Evolutionary conservation across 2,329 filamentous ascomycete genomes (phyloP).

Genomic region (Hymenoscyphus salicellus): DNA sequence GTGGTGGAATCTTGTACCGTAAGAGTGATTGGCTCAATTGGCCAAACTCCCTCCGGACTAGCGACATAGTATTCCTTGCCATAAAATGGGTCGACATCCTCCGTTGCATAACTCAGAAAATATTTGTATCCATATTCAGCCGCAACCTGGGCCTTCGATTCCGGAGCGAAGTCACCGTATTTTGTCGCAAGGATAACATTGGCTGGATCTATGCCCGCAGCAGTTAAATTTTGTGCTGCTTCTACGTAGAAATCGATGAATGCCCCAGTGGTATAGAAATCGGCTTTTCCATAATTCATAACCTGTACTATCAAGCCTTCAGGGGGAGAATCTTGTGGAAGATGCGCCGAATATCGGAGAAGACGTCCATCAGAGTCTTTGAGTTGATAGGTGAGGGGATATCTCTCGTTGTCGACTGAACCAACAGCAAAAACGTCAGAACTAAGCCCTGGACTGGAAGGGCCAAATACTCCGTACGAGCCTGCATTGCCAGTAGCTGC

Average conservation of each 20-base stretch:
- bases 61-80: slow-evolving; percentile 2
- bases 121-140: not conserved
- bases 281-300: not conserved
- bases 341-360: slow-evolving; percentile 23
- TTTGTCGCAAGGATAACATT: not conserved
- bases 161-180: not conserved
- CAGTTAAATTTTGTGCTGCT: not conserved
- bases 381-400: slow-evolving; percentile 22
- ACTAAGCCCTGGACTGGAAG: slow-evolving; percentile 13
- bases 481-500: slow-evolving; percentile 22
- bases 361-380: slow-evolving; percentile 15
- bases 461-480: slow-evolving; percentile 1
- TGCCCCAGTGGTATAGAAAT: not conserved
- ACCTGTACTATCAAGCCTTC: not conserved
- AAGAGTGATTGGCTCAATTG: not conserved
- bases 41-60: not conserved
- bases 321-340: slow-evolving; percentile 16
- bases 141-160: not conserved
- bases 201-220: not conserved
- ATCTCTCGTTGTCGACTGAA: slow-evolving; percentile 20
- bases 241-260: not conserved
- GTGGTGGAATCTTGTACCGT: not conserved
- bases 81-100: not conserved
- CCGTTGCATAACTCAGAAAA: not conserved
- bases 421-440: slow-evolving; percentile 22